Conservation (phyloP, 2,329 filamentous ascomycete genomes). For the Drechmeria coniospora region DNA sequence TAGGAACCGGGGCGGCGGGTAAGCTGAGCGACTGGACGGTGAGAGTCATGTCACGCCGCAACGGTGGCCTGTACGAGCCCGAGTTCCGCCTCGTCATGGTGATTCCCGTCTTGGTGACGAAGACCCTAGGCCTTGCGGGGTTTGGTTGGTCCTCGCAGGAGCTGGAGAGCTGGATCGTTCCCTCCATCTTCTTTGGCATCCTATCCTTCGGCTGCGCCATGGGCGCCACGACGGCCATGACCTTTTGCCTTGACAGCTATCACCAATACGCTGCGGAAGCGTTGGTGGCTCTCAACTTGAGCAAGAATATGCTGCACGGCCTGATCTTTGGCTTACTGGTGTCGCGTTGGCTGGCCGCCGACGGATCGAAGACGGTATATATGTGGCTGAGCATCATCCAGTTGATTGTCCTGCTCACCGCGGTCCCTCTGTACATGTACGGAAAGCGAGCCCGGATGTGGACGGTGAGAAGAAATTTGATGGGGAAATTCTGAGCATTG, state of each 20-base stretch:
- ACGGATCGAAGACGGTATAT: conserved; percentile 66
- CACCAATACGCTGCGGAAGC: conserved; percentile 88
- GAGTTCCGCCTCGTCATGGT: conserved; percentile 89
- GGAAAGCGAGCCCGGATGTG: conserved; percentile 88
- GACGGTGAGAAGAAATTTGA: conserved; percentile 74
- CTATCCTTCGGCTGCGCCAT: conserved; percentile 86
- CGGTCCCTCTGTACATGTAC: conserved; percentile 87
- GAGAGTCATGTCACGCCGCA: conserved; percentile 63
- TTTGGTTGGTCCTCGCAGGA: conserved; percentile 85
- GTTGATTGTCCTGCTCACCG: conserved; percentile 53
- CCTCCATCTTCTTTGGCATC: conserved; percentile 83
- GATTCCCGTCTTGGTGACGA: conserved; percentile 60
- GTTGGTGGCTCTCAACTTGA: conserved; percentile 84
- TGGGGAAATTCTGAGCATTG: conserved; percentile 60
- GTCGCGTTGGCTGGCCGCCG: conserved; percentile 61
- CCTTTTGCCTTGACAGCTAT: conserved; percentile 88
- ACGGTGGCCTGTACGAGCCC: conserved; percentile 89
- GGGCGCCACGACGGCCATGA: conserved; percentile 81
- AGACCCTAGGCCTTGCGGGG: conserved; percentile 76
- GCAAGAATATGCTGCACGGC: conserved; percentile 87
- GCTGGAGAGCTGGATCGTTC: conserved; percentile 72
- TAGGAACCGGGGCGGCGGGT: conserved; percentile 85
- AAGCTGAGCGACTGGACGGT: conserved; percentile 78
- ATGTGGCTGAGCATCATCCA: conserved; percentile 78
- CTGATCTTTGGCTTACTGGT: conserved; percentile 82